Base-by-base conservation (phyloP, 345 rosid species). In the Nephelium lappaceum region DNA sequence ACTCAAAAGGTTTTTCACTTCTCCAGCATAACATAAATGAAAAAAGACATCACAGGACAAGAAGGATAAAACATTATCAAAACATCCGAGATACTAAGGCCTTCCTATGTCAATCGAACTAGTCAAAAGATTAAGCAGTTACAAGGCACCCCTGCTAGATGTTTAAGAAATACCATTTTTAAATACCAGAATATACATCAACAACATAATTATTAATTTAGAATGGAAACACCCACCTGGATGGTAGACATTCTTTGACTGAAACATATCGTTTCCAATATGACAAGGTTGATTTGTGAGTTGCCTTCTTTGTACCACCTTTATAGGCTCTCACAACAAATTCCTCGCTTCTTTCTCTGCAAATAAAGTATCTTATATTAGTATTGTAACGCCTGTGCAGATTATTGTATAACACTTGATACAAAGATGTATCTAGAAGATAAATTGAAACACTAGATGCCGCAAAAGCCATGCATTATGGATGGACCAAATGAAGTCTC, bases 261-360 rank as follows among this genome's bases (percentile, higher is more conserved):
- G 89, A 77, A 69, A 93, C 87, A 79, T 93, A 96, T 6, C 90
- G 88, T 76, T 86, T 91, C 99, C 99, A 96, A 73, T 91, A 88
- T 73, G 92, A 89, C 82, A 91, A 84, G 78, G 97, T 96, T 21
- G 97, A 90, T 85, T 96, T 96, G 77, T 89, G 93, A 64, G 86
- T 91, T 65, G 97, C 95, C 78, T 93, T 94, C 78, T 90, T 91
- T 9, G 93, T 85, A 57, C 98, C 97, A 57, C 97, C 97, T 60
- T 73, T 87, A 70, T 93, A 91, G 58, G 99, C 93, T 81, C 99
- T 86, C 61, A 96, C 92, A 47, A 91, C 81, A 85, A 85, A 96
- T 87, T 96, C 99, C 86, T 96, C 99, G 16, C 91, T 87, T 86
- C 97, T 89, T 83, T 79, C 90, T 83, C 99, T 96, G 86, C 85